Evolutionary conservation across 192 early-diverging fungal species (phyloP).

Genomic region (Backusella mclennaniae): DNA sequence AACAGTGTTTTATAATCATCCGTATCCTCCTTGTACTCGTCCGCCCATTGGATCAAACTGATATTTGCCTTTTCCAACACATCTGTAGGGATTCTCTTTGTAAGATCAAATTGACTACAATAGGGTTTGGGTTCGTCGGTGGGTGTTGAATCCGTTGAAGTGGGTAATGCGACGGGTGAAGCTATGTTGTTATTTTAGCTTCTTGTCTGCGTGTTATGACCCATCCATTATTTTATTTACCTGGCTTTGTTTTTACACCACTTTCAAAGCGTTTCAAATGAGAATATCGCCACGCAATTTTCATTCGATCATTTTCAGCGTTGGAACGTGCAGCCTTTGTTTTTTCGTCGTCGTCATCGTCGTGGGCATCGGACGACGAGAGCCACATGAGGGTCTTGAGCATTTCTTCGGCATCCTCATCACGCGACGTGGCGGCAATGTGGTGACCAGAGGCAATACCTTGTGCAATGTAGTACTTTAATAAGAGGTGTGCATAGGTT

Average conservation of each 20-base stretch:
- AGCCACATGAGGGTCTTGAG: constrained; percentile 61
- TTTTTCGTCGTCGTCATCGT: constrained; percentile 46
- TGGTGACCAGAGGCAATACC: constrained; percentile 76
- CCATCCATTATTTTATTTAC: constrained; percentile 19
- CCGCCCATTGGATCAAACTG: constrained; percentile 41
- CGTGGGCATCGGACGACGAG: constrained; percentile 45
- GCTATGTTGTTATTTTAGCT: neutral
- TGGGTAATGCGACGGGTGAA: neutral
- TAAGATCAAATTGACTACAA: constrained; percentile 85
- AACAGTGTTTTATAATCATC: constrained; percentile 44
- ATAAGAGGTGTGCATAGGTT: constrained; percentile 72
- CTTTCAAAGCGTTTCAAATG: constrained; percentile 68
- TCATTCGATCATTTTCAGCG: constrained; percentile 63
- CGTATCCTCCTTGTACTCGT: constrained; percentile 15
- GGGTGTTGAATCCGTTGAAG: neutral
- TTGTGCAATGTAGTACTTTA: constrained; percentile 86
- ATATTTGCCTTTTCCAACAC: constrained; percentile 55
- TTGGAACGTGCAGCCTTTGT: constrained; percentile 29
- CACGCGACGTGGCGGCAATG: constrained; percentile 66
- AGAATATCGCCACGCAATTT: constrained; percentile 96
- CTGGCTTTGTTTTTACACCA: constrained; percentile 39
- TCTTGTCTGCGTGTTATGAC: neutral
- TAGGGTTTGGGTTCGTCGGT: constrained; percentile 50
- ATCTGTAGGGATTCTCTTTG: constrained; percentile 64
- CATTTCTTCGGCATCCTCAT: constrained; percentile 61